Conservation (phyloP, 176 grass and related monocot genomes). For the Calamus simplicifolius region DNA sequence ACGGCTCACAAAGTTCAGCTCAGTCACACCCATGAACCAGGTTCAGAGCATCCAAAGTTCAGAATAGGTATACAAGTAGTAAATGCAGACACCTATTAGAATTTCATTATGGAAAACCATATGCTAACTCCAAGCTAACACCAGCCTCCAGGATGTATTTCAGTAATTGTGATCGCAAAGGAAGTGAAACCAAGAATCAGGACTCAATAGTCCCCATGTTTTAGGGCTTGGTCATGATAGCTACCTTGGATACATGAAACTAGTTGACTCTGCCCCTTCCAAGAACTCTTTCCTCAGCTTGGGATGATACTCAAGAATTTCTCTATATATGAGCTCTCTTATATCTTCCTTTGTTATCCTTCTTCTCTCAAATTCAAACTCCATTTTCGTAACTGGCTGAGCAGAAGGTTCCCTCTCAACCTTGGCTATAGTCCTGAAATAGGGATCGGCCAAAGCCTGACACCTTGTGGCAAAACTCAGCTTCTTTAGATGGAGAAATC, state of each 20-base stretch:
- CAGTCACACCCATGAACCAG: too few relatives aligned
- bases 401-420: constrained; percentile 88
- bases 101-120: too few relatives aligned
- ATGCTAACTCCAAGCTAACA: too few relatives aligned
- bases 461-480: constrained; percentile 3
- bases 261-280: constrained; percentile 59
- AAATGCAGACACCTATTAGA: too few relatives aligned
- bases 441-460: constrained; percentile 91
- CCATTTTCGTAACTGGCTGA: constrained; percentile 73
- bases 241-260: constrained; percentile 97
- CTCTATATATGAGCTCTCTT: constrained; percentile 92
- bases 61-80: too few relatives aligned
- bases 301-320: constrained; percentile 96
- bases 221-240: too few relatives aligned
- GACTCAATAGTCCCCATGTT: too few relatives aligned
- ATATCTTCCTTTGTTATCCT: constrained; percentile 92
- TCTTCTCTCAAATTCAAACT: constrained; percentile 92
- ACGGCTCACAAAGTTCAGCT: too few relatives aligned
- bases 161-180: too few relatives aligned
- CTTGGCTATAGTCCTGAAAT: constrained; percentile 88
- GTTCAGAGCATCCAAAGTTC: too few relatives aligned
- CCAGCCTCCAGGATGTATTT: too few relatives aligned
- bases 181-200: too few relatives aligned
- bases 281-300: constrained; percentile 83
- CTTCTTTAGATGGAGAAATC: background rate